Evolutionary conservation across 768 basidiomycete species (phyloP).

Genomic region (Termitomyces sp.): DNA sequence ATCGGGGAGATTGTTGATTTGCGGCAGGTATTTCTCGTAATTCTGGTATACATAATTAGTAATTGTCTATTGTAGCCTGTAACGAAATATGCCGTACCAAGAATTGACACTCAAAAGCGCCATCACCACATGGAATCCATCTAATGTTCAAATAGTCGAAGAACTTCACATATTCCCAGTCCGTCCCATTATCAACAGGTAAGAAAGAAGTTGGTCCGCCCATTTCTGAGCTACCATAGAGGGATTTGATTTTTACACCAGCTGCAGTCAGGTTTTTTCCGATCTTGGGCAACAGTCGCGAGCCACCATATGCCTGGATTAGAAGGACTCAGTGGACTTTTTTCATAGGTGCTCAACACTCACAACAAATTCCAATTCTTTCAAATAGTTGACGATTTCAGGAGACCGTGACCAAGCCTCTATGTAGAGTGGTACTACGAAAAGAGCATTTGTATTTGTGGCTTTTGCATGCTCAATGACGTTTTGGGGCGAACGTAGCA

Average conservation of each 20-base stretch:
- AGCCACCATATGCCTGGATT: no score
- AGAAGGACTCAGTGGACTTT: no score
- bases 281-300: conserved; percentile 24
- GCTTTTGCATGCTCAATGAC: conserved; percentile 20
- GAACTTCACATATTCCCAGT: conserved; percentile 31
- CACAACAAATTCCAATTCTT: conserved; percentile 24
- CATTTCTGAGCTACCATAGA: conserved; percentile 24
- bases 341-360: conserved; percentile 25
- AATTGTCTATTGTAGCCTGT: no score
- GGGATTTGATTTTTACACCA: conserved; percentile 22
- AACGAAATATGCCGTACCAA: conserved; percentile 21
- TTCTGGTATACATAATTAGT: conserved; percentile 20
- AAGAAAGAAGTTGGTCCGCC: conserved; percentile 27
- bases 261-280: conserved; percentile 23
- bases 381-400: conserved; percentile 20
- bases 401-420: conserved; percentile 23
- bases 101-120: conserved; percentile 32
- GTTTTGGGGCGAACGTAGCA: no score
- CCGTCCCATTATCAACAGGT: conserved; percentile 15
- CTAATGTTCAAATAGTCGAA: conserved; percentile 18
- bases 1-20: conserved; percentile 28
- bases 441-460: conserved; percentile 16
- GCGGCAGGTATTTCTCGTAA: conserved; percentile 20
- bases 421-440: conserved; percentile 25
- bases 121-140: conserved; percentile 31